Percentiles rank a stretch among this genome's conserved stretches.
These are phyloP conservation scores for Gracilariopsis chorda DNA, from an alignment of 23 red algal genomes.

Conservation along the genomic window DNA sequence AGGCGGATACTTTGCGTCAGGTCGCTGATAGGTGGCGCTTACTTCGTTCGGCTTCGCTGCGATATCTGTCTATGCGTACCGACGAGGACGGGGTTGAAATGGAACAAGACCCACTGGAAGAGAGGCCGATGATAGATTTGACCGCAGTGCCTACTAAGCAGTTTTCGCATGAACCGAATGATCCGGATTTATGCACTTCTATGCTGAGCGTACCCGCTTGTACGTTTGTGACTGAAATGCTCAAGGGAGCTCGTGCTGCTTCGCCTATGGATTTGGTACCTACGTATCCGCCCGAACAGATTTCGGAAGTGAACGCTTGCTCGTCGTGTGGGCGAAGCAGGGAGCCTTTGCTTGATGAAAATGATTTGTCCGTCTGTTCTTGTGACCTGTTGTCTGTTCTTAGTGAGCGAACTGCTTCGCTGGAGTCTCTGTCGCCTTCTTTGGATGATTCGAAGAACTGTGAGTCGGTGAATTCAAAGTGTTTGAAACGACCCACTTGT, in stretches of 20 bases:
- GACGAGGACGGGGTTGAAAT: background rate
- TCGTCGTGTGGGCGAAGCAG: background rate
- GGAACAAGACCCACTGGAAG: background rate
- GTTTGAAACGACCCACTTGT: constrained; percentile 6
- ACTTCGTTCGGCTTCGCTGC: background rate
- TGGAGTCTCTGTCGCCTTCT: background rate
- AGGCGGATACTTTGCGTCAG: constrained; percentile 56
- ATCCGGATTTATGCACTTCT: background rate
- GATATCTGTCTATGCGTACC: background rate
- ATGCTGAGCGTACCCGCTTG: background rate
- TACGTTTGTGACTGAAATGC: background rate
- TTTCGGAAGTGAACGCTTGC: background rate
- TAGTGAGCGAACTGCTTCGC: background rate
- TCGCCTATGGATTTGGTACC: background rate
- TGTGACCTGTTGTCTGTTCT: background rate
- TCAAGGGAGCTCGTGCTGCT: background rate
- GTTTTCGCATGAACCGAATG: background rate
- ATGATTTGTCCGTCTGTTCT: background rate
- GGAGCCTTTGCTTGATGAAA: background rate
- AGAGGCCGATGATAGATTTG: background rate
- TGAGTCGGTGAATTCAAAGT: background rate
- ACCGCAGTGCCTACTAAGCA: background rate
- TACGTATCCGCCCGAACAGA: background rate
- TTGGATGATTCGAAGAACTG: background rate
- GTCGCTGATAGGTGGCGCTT: constrained; percentile 50